Evolutionary conservation across 768 basidiomycete genomes (phyloP), one percentile per base, ranked within the genome.

Genomic region (Russula compacta): DNA sequence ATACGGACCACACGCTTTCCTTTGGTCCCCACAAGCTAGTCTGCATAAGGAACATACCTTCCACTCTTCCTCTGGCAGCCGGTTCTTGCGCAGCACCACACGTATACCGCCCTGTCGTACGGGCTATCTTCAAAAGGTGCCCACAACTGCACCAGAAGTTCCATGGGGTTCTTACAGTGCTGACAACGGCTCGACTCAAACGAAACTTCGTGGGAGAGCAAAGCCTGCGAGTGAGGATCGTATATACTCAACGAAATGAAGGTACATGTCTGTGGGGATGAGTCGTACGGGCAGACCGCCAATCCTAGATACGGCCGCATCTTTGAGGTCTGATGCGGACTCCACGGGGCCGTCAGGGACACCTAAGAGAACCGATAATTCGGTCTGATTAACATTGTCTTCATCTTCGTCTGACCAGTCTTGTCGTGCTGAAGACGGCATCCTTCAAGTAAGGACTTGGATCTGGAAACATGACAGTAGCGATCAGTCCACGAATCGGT

Each of bases 231-330:
- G 42, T 33, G 58, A 42, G 63, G 24, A 43, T 48, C 40, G 67
- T 69, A 69, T 73, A 73, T 72, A 76, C 61, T 72, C 75, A 73
- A 80, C 74, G 70, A 73, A 72, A 57, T 60, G 55, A 67, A 67
- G 66, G 58, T 73, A 77, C 74, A 77, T 79, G 76, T 68, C 74
- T 79, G 73, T 74, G 72, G 73, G 75, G 77, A 76, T 73, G 75
- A 73, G 74, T 81, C 89, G 83, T 86, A 93, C 91, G 80, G 92
- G 92, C 75, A 80, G 80, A 71, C 92, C 92, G 70, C 92, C 92
- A 63, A 94, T 86, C 73, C 92, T 87, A 73, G 92, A 94, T 66
- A 93, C 89, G 59, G 87, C 84, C 46, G 83, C 87, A 74, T 94
- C 91, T 66, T 71, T 72, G 67, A 87, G 71, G 71, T 92, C 89